Evolutionary conservation across 1,139 yeast genomes (phyloP).

Genomic region (Diutina pseudorugosa): DNA sequence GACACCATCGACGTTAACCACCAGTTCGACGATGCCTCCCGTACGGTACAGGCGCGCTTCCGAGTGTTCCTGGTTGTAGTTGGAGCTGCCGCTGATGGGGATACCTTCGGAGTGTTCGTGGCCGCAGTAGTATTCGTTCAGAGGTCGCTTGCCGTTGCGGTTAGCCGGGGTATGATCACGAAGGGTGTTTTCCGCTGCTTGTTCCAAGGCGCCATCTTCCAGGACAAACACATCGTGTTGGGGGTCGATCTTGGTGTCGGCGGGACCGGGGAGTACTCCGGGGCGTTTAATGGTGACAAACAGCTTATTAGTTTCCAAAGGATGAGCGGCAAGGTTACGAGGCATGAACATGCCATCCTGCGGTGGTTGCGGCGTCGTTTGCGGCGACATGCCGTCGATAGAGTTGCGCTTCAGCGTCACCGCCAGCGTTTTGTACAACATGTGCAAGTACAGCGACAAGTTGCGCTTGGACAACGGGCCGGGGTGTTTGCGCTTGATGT

Average conservation of each 20-base stretch:
- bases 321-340: slow-evolving; percentile 72
- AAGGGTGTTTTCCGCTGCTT: background rate
- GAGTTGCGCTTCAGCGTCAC: slow-evolving; percentile 26
- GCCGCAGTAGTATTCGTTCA: background rate
- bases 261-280: slow-evolving; percentile 5
- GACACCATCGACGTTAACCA: slow-evolving; percentile 77
- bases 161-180: slow-evolving; percentile 1
- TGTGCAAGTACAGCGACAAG: slow-evolving; percentile 56
- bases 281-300: slow-evolving; percentile 62
- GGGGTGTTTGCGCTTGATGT: slow-evolving; percentile 71
- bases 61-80: slow-evolving; percentile 15
- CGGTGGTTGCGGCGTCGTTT: slow-evolving; percentile 4
- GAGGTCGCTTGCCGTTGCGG: background rate
- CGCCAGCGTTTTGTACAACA: slow-evolving; percentile 31
- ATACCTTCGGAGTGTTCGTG: background rate
- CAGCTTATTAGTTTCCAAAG: slow-evolving; percentile 58
- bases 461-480: slow-evolving; percentile 75
- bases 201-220: background rate
- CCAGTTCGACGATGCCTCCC: slow-evolving; percentile 73
- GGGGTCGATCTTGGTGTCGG: background rate
- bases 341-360: slow-evolving; percentile 17
- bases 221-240: background rate
- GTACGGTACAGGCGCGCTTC: slow-evolving; percentile 34
- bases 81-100: slow-evolving; percentile 3
- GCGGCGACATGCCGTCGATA: slow-evolving; percentile 12